Conservation (phyloP, 2,329 filamentous ascomycete genomes). For the Colletotrichum tabaci region DNA sequence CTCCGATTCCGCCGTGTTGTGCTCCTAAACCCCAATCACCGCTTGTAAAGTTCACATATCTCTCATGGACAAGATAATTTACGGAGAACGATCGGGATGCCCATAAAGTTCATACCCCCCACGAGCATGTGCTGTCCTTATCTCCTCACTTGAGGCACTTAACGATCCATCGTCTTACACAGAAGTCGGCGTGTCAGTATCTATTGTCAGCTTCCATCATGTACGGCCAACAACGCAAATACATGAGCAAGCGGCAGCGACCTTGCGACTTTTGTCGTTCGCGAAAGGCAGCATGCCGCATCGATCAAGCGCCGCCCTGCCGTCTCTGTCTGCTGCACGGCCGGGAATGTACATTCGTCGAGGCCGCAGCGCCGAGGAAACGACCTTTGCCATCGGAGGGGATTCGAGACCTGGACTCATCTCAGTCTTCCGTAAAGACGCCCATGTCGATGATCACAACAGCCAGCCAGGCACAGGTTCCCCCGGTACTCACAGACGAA, state of each 20-base stretch:
- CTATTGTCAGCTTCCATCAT: background rate
- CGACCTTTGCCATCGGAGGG: background rate
- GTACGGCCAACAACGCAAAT: constrained; percentile 29
- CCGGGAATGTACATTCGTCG: constrained; percentile 61
- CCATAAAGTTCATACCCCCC: background rate
- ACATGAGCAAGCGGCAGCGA: constrained; percentile 49
- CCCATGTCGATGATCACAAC: background rate
- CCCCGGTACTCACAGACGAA: no score
- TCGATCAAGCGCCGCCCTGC: constrained; percentile 58
- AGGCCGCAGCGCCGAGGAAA: constrained; percentile 46
- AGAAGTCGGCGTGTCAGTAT: background rate
- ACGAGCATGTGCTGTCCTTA: background rate
- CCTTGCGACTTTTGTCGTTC: constrained; percentile 63
- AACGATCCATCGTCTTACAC: background rate
- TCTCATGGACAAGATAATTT: background rate
- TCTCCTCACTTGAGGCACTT: background rate
- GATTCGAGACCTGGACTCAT: no score
- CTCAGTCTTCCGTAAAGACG: background rate
- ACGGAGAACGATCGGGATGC: background rate
- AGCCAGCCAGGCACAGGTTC: background rate
- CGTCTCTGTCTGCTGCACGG: constrained; percentile 59
- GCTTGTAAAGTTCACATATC: background rate
- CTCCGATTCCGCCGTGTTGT: no score
- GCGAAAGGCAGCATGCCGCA: constrained; percentile 61
- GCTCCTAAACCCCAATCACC: background rate